A percentile compares a stretch with the other conserved stretches of the same genome.
Evolutionary conservation across 192 early-diverging fungal species (phyloP).

Genomic region (Mortierella claussenii): DNA sequence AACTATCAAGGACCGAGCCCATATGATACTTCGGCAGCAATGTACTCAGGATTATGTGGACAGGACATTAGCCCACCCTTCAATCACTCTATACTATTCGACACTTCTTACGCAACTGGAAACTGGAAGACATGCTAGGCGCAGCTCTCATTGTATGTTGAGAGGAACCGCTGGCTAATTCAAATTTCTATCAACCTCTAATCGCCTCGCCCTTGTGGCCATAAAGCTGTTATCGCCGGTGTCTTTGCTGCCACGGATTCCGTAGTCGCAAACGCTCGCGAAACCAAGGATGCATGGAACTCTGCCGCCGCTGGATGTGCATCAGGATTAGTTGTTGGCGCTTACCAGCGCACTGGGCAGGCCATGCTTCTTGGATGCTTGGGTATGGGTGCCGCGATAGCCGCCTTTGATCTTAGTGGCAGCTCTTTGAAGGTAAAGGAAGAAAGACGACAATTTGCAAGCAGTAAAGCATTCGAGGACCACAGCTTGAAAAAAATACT

Average conservation of each 20-base stretch:
- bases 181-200: too few species aligned
- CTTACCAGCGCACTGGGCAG: slow-evolving; percentile 66
- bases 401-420: slow-evolving; percentile 72
- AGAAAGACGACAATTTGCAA: neutral
- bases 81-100: too few species aligned
- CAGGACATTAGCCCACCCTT: too few species aligned
- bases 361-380: slow-evolving; percentile 70
- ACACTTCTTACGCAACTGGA: too few species aligned
- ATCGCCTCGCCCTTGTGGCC: too few species aligned
- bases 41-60: too few species aligned
- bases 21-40: too few species aligned
- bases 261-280: slow-evolving; percentile 64
- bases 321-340: slow-evolving; percentile 74
- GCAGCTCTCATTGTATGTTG: too few species aligned
- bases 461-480: neutral
- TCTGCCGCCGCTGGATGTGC: slow-evolving; percentile 78
- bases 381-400: slow-evolving; percentile 74
- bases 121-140: too few species aligned
- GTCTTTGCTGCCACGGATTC: slow-evolving; percentile 78
- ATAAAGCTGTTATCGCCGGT: slow-evolving; percentile 81
- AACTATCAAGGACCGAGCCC: too few species aligned
- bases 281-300: slow-evolving; percentile 77
- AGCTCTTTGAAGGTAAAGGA: slow-evolving; percentile 58
- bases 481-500: neutral
- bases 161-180: too few species aligned